Conservation (phyloP, 257 asterid species). For the Paulownia fortunei region DNA sequence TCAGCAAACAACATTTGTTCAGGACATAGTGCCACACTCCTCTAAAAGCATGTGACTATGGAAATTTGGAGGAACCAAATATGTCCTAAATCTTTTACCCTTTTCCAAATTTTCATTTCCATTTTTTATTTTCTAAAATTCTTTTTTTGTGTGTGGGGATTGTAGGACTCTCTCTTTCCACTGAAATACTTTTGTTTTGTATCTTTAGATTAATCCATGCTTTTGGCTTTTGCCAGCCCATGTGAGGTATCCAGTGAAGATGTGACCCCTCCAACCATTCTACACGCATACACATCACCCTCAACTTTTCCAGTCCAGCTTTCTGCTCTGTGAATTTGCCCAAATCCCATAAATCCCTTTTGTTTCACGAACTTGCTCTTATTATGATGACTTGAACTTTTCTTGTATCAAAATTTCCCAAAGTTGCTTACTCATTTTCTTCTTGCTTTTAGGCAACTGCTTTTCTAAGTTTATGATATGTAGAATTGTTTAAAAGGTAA, state of each 20-base stretch:
- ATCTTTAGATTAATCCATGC: constrained; percentile 30
- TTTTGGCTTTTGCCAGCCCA: constrained; percentile 51
- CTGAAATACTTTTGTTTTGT: constrained; percentile 24
- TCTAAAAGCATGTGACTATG: neutral
- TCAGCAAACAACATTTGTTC: neutral
- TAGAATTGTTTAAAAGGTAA: constrained; percentile 40
- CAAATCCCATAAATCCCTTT: constrained; percentile 15
- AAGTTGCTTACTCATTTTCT: neutral
- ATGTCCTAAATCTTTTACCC: neutral
- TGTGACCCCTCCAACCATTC: constrained; percentile 49
- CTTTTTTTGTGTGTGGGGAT: neutral
- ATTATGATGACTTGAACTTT: neutral
- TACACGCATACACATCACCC: constrained; percentile 28
- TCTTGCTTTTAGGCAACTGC: constrained; percentile 23
- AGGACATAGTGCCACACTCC: constrained; percentile 3
- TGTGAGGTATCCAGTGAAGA: constrained; percentile 58
- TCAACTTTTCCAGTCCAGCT: constrained; percentile 22
- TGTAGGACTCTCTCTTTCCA: neutral
- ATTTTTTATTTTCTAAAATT: neutral
- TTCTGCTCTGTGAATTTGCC: constrained; percentile 7
- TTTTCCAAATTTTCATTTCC: neutral
- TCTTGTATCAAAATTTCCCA: neutral
- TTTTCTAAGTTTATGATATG: constrained; percentile 25
- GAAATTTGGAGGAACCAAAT: neutral
- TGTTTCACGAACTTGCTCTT: constrained; percentile 3